Conservation (phyloP, 2,329 filamentous ascomycete genomes). For the Pleoardoris graminearum region DNA sequence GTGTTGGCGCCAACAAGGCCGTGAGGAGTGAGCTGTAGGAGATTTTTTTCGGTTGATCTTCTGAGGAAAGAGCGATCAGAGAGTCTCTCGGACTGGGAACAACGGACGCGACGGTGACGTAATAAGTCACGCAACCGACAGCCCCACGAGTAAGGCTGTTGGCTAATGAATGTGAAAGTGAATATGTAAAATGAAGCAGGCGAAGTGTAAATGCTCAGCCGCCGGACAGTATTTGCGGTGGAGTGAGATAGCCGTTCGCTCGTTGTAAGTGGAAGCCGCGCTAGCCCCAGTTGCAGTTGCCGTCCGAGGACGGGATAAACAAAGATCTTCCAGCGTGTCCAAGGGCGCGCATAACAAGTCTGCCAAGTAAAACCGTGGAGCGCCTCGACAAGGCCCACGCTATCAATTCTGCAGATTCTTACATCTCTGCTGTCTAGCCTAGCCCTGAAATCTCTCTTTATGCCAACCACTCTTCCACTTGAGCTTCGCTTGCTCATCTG, state of each 20-base stretch:
- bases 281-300: not conserved
- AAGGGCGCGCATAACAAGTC: not conserved
- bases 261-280: not conserved
- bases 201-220: no score
- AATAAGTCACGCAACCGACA: not conserved
- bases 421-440: conserved; percentile 35
- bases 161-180: no score
- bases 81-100: not conserved
- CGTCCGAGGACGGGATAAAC: not conserved
- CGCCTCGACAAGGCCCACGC: no score
- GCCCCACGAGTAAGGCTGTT: not conserved
- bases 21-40: no score
- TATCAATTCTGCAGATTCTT: conserved; percentile 24
- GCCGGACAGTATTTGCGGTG: no score
- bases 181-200: no score
- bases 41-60: no score
- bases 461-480: conserved; percentile 39
- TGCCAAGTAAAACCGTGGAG: no score
- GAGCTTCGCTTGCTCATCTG: conserved; percentile 11
- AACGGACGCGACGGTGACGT: no score
- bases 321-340: not conserved
- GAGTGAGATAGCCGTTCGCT: no score
- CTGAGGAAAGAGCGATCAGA: not conserved
- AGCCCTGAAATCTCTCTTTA: conserved; percentile 31
- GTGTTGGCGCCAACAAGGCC: no score